phyloP scores from a whole-genome alignment of 768 basidiomycete species.

The Favolaschia claudopus region DNA sequence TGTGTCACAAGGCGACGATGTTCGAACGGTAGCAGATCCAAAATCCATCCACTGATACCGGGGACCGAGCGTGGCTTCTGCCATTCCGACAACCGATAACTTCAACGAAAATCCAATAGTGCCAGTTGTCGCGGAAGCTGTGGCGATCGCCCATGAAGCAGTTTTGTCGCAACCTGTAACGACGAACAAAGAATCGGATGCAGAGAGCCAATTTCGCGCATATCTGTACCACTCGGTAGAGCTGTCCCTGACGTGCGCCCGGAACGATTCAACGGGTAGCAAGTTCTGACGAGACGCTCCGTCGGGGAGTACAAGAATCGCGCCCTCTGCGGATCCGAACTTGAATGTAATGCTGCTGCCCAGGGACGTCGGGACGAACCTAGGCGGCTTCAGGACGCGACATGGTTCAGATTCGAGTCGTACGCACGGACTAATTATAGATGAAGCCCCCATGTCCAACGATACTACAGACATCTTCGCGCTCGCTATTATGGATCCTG shows the following conservation, averaged over 20 bases:
- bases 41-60: slow-evolving; percentile 13
- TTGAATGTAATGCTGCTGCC: slow-evolving; percentile 15
- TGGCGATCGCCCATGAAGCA: slow-evolving; percentile 24
- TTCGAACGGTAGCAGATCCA: slow-evolving; percentile 9
- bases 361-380: slow-evolving; percentile 1
- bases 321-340: slow-evolving; percentile 21
- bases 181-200: slow-evolving; percentile 14
- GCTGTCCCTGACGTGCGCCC: slow-evolving; percentile 13
- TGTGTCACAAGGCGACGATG: background rate
- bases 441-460: background rate
- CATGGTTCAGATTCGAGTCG: too few species aligned
- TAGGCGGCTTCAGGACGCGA: background rate
- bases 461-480: background rate
- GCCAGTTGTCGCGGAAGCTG: slow-evolving; percentile 7
- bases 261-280: slow-evolving; percentile 5
- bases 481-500: slow-evolving; percentile 1
- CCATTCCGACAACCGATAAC: slow-evolving; percentile 1
- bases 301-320: slow-evolving; percentile 26
- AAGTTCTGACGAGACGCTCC: slow-evolving; percentile 24
- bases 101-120: slow-evolving; percentile 8
- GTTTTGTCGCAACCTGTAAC: slow-evolving; percentile 31
- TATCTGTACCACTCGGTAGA: slow-evolving; percentile 20
- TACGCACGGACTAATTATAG: too few species aligned
- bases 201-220: slow-evolving; percentile 3
- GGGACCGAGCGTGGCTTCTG: slow-evolving; percentile 2